A percentile compares a stretch with the other conserved stretches of the same genome.
Evolutionary conservation across 2,329 filamentous ascomycete genomes (phyloP).

Genomic region (Dothideomycetes sp.): DNA sequence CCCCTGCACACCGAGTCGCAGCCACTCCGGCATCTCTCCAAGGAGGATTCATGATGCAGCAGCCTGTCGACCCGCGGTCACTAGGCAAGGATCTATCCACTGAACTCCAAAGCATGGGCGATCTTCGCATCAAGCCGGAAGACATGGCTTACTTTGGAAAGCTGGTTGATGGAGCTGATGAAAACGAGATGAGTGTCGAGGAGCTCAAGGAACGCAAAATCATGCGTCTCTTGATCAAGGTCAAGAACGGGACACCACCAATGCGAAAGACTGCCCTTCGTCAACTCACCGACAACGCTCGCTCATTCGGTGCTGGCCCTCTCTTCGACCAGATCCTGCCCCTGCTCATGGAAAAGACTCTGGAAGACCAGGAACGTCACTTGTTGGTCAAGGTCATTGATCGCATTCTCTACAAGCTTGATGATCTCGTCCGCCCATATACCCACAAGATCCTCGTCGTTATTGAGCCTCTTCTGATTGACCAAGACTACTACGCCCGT

Average conservation of each 20-base stretch:
- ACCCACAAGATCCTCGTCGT: conserved; percentile 98
- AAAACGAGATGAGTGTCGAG: conserved; percentile 84
- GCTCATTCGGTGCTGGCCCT: conserved; percentile 85
- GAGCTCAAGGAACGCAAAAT: conserved; percentile 98
- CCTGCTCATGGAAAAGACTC: conserved; percentile 91
- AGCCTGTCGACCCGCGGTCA: conserved; percentile 71
- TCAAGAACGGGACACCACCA: conserved; percentile 97
- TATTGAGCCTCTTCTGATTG: conserved; percentile 96
- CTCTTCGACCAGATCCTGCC: conserved; percentile 97
- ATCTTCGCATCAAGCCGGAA: conserved; percentile 94
- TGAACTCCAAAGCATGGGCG: conserved; percentile 90
- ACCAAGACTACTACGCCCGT: conserved; percentile 97
- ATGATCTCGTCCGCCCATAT: conserved; percentile 89
- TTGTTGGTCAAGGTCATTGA: conserved; percentile 98
- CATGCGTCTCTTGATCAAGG: conserved; percentile 90
- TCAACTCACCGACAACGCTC: conserved; percentile 94
- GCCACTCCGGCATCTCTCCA: conserved; percentile 52
- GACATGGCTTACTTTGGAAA: conserved; percentile 99
- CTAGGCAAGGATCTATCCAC: conserved; percentile 86
- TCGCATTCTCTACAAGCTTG: conserved; percentile 94
- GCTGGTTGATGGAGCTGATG: conserved; percentile 85
- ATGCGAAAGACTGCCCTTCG: conserved; percentile 97
- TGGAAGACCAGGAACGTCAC: conserved; percentile 97
- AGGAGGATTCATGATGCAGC: conserved; percentile 93
- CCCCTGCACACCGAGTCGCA: conserved; percentile 65